These are phyloP conservation scores for Sclerotinia subarctica DNA, from an alignment of 2,329 filamentous ascomycete species.

Conservation along the genomic window DNA sequence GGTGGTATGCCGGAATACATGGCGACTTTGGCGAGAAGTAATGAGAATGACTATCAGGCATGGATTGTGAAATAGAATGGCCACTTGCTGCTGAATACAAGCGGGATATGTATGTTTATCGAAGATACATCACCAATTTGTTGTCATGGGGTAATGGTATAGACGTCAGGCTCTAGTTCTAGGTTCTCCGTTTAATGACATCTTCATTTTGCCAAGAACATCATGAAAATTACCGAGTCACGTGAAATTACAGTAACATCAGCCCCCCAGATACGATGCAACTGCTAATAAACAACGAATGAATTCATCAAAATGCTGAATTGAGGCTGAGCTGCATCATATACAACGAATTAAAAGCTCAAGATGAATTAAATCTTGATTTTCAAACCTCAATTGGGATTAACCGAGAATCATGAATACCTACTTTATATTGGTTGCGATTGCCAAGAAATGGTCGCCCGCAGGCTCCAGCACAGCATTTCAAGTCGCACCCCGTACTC, in stretches of 20 bases:
- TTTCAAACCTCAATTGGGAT: constrained; percentile 5
- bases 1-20: constrained; percentile 19
- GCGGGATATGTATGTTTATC: neutral
- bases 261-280: no score
- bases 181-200: neutral
- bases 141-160: neutral
- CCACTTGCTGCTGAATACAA: neutral
- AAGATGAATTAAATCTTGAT: constrained; percentile 14
- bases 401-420: constrained; percentile 8
- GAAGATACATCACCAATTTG: no score
- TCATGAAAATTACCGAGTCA: no score
- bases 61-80: constrained; percentile 9
- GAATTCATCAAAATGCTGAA: no score
- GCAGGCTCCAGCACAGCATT: neutral
- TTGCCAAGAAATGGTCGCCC: constrained; percentile 7
- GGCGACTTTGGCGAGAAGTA: constrained; percentile 15
- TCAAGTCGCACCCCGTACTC: neutral
- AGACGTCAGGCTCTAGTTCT: neutral
- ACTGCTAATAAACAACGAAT: no score
- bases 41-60: constrained; percentile 21
- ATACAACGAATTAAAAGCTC: constrained; percentile 8
- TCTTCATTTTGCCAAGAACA: no score
- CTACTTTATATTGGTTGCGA: neutral
- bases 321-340: no score
- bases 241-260: no score